phyloP scores from a whole-genome alignment of 345 rosid genomes.

The Citrus reticulata region DNA sequence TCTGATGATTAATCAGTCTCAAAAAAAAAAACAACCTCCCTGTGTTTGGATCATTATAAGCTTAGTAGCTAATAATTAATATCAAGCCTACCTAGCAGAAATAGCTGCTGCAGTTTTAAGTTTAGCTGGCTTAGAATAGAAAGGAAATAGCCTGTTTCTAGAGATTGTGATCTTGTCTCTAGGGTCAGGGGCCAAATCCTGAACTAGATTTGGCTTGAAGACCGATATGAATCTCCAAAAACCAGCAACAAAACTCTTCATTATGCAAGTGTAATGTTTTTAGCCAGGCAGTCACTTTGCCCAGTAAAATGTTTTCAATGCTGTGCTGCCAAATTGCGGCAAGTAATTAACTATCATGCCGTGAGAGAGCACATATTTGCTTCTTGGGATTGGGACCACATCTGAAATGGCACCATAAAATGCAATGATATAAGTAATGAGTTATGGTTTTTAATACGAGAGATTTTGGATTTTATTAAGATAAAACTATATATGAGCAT shows the following conservation, averaged over 20 bases:
- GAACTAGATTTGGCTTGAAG: background rate
- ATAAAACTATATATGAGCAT: background rate
- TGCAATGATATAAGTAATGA: background rate
- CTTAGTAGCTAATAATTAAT: background rate
- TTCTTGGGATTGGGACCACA: conserved; percentile 12
- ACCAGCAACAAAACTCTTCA: background rate
- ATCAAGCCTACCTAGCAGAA: background rate
- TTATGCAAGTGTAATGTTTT: background rate
- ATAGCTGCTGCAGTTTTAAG: background rate
- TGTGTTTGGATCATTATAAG: too few relatives aligned
- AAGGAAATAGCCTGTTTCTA: too few relatives aligned
- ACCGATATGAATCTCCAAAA: background rate
- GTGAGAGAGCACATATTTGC: background rate
- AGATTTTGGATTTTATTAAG: background rate
- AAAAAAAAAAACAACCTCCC: too few relatives aligned
- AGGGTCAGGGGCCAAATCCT: background rate
- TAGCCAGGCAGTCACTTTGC: too few relatives aligned
- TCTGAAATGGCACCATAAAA: background rate
- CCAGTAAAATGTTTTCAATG: background rate
- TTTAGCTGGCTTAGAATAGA: background rate
- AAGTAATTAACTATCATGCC: background rate
- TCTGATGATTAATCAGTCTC: too few relatives aligned
- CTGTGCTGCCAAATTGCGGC: background rate
- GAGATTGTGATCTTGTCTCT: too few relatives aligned
- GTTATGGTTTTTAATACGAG: background rate